Percentiles rank a stretch among this genome's conserved stretches.
Evolutionary conservation across 176 grass and related monocot species (phyloP).

Genomic region (Aegilops sharonensis): DNA sequence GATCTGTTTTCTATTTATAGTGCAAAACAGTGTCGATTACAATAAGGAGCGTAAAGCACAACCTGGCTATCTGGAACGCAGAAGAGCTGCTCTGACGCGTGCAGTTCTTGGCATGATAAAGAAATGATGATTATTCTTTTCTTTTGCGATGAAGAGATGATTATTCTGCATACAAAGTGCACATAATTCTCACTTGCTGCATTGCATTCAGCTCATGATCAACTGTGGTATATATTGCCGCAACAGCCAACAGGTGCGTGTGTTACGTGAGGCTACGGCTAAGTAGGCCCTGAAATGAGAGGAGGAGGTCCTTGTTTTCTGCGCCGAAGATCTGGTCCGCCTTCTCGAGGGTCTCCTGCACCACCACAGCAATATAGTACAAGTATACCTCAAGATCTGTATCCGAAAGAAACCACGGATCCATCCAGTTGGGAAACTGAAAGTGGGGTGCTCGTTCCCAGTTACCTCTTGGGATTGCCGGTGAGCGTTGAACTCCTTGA

Average conservation of each 20-base stretch:
- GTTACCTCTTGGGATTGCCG: constrained; percentile 73
- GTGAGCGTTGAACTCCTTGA: constrained; percentile 94
- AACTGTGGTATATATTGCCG: neutral
- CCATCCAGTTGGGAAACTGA: neutral
- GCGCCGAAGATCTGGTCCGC: constrained; percentile 82
- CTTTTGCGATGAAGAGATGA: neutral
- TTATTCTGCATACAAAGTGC: constrained; percentile 16
- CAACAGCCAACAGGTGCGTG: neutral
- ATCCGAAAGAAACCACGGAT: neutral
- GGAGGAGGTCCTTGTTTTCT: constrained; percentile 75
- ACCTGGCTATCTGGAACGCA: neutral
- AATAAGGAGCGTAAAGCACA: neutral
- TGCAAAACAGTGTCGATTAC: neutral
- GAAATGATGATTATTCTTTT: neutral
- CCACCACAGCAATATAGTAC: neutral
- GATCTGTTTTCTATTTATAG: neutral
- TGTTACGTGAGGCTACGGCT: constrained; percentile 62
- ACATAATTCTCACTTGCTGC: neutral
- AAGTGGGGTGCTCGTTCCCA: constrained; percentile 7
- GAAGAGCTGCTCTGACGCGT: neutral
- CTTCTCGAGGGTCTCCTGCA: constrained; percentile 82
- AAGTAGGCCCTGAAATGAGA: constrained; percentile 76
- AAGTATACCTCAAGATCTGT: neutral
- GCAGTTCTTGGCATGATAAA: neutral
- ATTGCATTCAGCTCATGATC: neutral